Percentiles rank a stretch among this genome's conserved stretches.
Conservation (phyloP, 129 eudicot genomes). For the Ambrosia trifida region DNA sequence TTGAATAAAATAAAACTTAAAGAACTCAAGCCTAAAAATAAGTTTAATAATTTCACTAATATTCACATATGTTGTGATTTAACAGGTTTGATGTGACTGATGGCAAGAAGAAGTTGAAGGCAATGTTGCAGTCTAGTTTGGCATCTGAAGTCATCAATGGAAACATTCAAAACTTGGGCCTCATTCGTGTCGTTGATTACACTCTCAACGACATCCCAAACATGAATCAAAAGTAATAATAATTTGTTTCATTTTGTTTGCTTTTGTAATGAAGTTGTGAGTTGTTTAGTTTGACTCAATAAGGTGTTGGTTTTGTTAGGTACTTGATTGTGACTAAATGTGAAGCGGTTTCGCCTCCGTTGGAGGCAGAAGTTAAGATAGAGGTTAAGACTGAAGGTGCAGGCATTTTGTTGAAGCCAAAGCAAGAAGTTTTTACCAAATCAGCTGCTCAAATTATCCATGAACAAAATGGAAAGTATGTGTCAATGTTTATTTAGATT, state of each 20-base stretch:
- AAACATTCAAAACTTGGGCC: constrained; percentile 78
- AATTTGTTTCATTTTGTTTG: too few species aligned
- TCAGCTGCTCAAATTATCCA: constrained; percentile 91
- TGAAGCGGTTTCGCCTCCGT: constrained; percentile 78
- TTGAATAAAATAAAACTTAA: too few species aligned
- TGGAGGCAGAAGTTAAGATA: constrained; percentile 57
- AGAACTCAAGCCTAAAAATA: too few species aligned
- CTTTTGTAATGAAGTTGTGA: background rate
- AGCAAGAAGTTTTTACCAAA: constrained; percentile 65
- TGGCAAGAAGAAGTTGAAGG: constrained; percentile 82
- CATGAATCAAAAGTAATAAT: constrained; percentile 70
- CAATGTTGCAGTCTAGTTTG: constrained; percentile 64
- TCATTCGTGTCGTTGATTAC: constrained; percentile 71
- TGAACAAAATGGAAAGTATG: constrained; percentile 90
- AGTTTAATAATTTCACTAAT: background rate
- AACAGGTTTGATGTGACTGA: constrained; percentile 79
- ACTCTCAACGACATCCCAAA: constrained; percentile 87
- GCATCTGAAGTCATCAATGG: constrained; percentile 72
- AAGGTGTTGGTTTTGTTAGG: constrained; percentile 43
- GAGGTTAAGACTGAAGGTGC: constrained; percentile 46
- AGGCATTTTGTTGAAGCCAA: constrained; percentile 44
- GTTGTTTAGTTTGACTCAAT: background rate
- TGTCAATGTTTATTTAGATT: background rate
- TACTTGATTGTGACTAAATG: constrained; percentile 75
- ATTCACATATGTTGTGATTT: background rate